Evolutionary conservation across 805 yeast species (phyloP).

Genomic region (Sugiyamaella smithiae): DNA sequence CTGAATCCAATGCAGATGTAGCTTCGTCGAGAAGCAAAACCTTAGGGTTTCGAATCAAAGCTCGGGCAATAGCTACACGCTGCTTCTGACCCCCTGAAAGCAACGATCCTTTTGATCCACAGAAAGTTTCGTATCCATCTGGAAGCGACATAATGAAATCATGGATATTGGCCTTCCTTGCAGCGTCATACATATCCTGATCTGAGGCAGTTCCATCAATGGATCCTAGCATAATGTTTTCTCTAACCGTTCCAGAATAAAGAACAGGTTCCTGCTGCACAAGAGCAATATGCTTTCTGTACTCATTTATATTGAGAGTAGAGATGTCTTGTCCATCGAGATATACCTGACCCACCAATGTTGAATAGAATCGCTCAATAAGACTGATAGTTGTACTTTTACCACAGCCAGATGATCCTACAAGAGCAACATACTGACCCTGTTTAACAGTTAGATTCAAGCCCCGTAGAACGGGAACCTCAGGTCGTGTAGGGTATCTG

Average conservation of each 20-base stretch:
- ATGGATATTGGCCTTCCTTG: slow-evolving; percentile 54
- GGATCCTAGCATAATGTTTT: slow-evolving; percentile 54
- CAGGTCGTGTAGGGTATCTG: slow-evolving; percentile 60
- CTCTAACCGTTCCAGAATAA: slow-evolving; percentile 53
- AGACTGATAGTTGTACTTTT: slow-evolving; percentile 55
- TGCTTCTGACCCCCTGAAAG: slow-evolving; percentile 78
- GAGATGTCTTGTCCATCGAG: slow-evolving; percentile 53
- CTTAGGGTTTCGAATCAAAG: slow-evolving; percentile 63
- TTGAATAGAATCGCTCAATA: slow-evolving; percentile 51
- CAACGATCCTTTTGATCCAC: slow-evolving; percentile 55
- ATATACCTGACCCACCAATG: slow-evolving; percentile 46
- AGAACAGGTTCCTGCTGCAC: slow-evolving; percentile 64
- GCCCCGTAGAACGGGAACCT: slow-evolving; percentile 48
- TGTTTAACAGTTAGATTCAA: slow-evolving; percentile 49
- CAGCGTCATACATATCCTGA: slow-evolving; percentile 45
- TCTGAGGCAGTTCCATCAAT: slow-evolving; percentile 34
- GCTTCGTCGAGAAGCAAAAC: slow-evolving; percentile 68
- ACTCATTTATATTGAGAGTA: slow-evolving; percentile 47
- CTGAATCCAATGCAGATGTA: slow-evolving; percentile 61
- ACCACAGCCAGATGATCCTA: slow-evolving; percentile 66
- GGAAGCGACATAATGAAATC: slow-evolving; percentile 56
- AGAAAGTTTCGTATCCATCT: slow-evolving; percentile 57
- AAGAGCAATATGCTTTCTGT: slow-evolving; percentile 52
- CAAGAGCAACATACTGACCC: slow-evolving; percentile 58
- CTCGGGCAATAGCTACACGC: slow-evolving; percentile 72